Conservation (phyloP, 2,329 filamentous ascomycete species). For the Diaporthe ilicicola region DNA sequence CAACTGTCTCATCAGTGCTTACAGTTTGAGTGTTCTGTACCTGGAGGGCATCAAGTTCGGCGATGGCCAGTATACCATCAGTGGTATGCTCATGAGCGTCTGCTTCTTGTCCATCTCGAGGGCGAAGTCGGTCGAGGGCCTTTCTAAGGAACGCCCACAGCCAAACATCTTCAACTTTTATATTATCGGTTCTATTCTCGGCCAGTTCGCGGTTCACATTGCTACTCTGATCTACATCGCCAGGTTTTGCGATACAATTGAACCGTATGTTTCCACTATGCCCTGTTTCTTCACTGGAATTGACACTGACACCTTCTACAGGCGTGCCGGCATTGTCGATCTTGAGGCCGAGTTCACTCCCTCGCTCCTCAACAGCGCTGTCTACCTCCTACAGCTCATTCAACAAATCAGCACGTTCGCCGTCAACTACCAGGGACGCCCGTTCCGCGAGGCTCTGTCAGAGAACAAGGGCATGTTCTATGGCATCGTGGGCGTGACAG, state of each 20-base stretch:
- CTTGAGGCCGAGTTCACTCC: slow-evolving; percentile 95
- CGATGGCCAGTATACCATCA: slow-evolving; percentile 97
- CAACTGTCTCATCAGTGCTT: slow-evolving; percentile 97
- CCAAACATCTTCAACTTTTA: slow-evolving; percentile 99
- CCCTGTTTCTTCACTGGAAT: background rate
- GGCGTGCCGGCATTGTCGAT: slow-evolving; percentile 72
- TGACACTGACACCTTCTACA: slow-evolving; percentile 43
- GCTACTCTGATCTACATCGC: slow-evolving; percentile 94
- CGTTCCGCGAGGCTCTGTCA: slow-evolving; percentile 93
- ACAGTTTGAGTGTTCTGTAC: slow-evolving; percentile 95
- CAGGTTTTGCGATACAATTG: slow-evolving; percentile 83
- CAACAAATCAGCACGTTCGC: slow-evolving; percentile 99
- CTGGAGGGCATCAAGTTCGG: slow-evolving; percentile 99
- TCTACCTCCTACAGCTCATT: slow-evolving; percentile 96
- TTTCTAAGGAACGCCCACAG: slow-evolving; percentile 97
- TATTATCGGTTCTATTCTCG: slow-evolving; percentile 96
- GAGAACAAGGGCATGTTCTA: slow-evolving; percentile 99
- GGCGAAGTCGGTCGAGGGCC: slow-evolving; percentile 90
- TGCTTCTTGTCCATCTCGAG: slow-evolving; percentile 99
- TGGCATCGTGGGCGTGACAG: slow-evolving; percentile 89
- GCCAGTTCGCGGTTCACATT: slow-evolving; percentile 97
- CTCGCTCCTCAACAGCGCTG: slow-evolving; percentile 93
- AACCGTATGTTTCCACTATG: slow-evolving; percentile 71
- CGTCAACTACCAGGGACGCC: slow-evolving; percentile 98
- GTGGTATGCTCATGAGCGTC: slow-evolving; percentile 99